Conservation (phyloP, 2,329 filamentous ascomycete genomes). For the Nothomitra cinnamomea region DNA sequence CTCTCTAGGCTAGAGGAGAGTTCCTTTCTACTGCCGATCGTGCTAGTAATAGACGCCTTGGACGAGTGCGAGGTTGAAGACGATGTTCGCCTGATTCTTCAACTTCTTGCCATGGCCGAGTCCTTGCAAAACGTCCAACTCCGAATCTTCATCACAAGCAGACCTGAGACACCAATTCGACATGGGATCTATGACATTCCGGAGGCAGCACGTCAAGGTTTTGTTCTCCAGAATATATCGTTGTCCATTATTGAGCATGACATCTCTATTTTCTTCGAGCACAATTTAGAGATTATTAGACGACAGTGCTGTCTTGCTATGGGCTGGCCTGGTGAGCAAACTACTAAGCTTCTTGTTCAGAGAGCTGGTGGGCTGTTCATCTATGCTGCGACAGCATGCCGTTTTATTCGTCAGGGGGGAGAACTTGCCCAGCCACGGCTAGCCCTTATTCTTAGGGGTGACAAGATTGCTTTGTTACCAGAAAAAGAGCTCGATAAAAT, state of each 20-base stretch:
- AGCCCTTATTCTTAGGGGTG: constrained; percentile 15
- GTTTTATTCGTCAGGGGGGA: background rate
- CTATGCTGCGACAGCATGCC: constrained; percentile 12
- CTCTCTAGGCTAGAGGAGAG: too few species aligned
- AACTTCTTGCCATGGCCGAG: too few species aligned
- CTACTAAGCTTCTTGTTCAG: constrained; percentile 13
- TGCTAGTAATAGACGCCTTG: too few species aligned
- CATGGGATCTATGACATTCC: constrained; percentile 13
- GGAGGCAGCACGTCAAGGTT: constrained; percentile 14
- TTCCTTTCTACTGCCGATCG: too few species aligned
- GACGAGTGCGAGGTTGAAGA: too few species aligned
- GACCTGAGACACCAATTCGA: constrained; percentile 13
- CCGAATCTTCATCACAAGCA: too few species aligned
- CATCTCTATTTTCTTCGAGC: too few species aligned
- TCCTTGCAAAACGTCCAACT: too few species aligned
- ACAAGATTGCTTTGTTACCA: background rate
- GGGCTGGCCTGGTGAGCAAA: constrained; percentile 18
- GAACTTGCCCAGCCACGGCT: too few species aligned
- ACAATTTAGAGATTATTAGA: too few species aligned
- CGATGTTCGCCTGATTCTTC: too few species aligned
- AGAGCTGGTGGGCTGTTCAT: constrained; percentile 22
- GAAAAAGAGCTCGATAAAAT: constrained; percentile 13
- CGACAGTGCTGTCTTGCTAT: constrained; percentile 9
- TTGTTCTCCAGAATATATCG: constrained; percentile 23
- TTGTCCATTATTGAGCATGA: constrained; percentile 16